phyloP scores from a whole-genome alignment of 352 stramenopile species.

The Peronospora belbahrii region DNA sequence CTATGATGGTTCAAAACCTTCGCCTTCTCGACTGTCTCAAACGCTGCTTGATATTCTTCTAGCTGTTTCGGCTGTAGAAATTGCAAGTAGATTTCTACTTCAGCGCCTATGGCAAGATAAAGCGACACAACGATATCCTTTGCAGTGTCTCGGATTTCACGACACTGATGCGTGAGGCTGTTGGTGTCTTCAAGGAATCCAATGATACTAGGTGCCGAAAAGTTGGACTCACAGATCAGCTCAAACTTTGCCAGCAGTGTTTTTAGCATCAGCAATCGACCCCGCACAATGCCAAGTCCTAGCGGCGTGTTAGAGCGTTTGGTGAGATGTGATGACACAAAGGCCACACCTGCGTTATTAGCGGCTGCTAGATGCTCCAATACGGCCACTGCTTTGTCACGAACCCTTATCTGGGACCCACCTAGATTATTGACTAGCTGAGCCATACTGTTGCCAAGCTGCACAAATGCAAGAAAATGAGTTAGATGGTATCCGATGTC shows the following conservation, averaged over 20 bases:
- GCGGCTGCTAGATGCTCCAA: slow-evolving; percentile 39
- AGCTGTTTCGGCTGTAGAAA: slow-evolving; percentile 83
- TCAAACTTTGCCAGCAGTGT: slow-evolving; percentile 52
- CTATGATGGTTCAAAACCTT: slow-evolving; percentile 22
- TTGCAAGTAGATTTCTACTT: slow-evolving; percentile 76
- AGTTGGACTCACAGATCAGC: slow-evolving; percentile 36
- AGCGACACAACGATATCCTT: slow-evolving; percentile 83
- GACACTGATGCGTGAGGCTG: slow-evolving; percentile 80
- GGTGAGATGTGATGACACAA: slow-evolving; percentile 50
- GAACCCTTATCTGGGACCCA: slow-evolving; percentile 62
- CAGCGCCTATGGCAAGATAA: slow-evolving; percentile 44
- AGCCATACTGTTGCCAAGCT: slow-evolving; percentile 70
- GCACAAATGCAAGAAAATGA: slow-evolving; percentile 2
- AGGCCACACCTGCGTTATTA: slow-evolving; percentile 60
- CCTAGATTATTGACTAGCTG: slow-evolving; percentile 76
- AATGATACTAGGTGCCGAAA: slow-evolving; percentile 59
- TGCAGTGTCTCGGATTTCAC: slow-evolving; percentile 81
- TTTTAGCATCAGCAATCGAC: slow-evolving; percentile 53
- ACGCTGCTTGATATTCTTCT: slow-evolving; percentile 87
- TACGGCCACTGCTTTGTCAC: slow-evolving; percentile 49
- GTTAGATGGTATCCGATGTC: background rate
- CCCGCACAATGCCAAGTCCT: slow-evolving; percentile 61
- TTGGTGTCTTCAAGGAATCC: slow-evolving; percentile 77
- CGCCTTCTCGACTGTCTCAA: slow-evolving; percentile 53
- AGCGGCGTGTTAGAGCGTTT: slow-evolving; percentile 74